Conservation (phyloP, 768 basidiomycete species). For the Leucocoprinus leucothites region DNA sequence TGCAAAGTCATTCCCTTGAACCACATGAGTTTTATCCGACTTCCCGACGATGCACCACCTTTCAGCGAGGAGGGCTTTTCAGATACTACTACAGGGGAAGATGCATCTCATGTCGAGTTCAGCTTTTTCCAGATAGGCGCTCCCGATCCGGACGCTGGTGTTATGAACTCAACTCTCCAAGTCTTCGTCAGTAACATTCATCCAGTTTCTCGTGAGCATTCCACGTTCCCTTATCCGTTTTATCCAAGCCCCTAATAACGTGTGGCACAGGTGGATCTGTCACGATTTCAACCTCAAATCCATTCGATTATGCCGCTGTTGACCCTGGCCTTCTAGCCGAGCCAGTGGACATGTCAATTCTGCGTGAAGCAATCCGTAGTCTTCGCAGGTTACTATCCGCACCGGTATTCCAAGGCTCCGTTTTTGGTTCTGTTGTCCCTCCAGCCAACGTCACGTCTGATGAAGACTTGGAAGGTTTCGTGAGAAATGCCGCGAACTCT, state of each 20-base stretch:
- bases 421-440: neutral
- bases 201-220: conserved; percentile 12
- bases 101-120: conserved; percentile 15
- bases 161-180: neutral
- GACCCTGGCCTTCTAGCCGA: conserved; percentile 9
- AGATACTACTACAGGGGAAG: conserved; percentile 13
- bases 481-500: conserved; percentile 14
- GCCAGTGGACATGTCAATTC: conserved; percentile 8
- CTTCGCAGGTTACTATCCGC: conserved; percentile 9
- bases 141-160: neutral
- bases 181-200: conserved; percentile 2
- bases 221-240: too few relatives aligned
- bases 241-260: neutral
- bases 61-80: conserved; percentile 2
- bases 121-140: conserved; percentile 8
- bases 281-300: neutral
- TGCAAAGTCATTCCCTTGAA: neutral
- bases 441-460: conserved; percentile 2
- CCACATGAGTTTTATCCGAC: conserved; percentile 11
- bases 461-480: conserved; percentile 11
- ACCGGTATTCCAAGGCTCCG: conserved; percentile 2
- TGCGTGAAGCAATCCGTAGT: conserved; percentile 14
- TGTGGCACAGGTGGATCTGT: conserved; percentile 8
- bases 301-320: conserved; percentile 9
- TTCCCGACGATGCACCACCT: conserved; percentile 7